These are phyloP conservation scores for Lactifluus echinatus DNA, from an alignment of 768 basidiomycete species.

Conservation along the genomic window DNA sequence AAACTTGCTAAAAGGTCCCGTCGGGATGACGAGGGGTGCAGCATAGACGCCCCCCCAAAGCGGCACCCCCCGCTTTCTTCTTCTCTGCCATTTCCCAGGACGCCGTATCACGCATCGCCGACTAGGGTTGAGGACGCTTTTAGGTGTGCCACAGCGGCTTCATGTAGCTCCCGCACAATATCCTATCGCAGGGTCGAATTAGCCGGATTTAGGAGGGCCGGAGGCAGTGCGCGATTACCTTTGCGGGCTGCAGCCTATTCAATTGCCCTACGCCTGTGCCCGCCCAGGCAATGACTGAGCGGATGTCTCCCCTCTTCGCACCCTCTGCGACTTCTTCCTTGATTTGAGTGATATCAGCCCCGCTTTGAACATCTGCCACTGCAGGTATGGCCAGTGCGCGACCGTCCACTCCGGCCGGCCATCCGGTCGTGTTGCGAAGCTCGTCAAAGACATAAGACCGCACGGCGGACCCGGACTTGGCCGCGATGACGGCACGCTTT, in stretches of 20 bases:
- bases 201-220: not conserved
- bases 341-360: slow-evolving; percentile 1
- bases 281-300: slow-evolving; percentile 28
- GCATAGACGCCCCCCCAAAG: not conserved
- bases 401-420: slow-evolving; percentile 33
- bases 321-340: slow-evolving; percentile 22
- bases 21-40: not conserved
- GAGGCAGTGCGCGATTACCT: slow-evolving; percentile 17
- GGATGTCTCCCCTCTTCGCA: slow-evolving; percentile 22
- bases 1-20: not conserved
- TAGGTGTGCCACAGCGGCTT: slow-evolving; percentile 20
- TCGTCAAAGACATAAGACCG: slow-evolving; percentile 31
- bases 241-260: slow-evolving; percentile 25
- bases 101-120: slow-evolving; percentile 2
- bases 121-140: slow-evolving; percentile 16
- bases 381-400: slow-evolving; percentile 35
- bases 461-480: slow-evolving; percentile 23
- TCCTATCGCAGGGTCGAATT: slow-evolving; percentile 18
- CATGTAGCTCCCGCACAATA: slow-evolving; percentile 24
- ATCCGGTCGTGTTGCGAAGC: slow-evolving; percentile 26
- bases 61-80: not conserved
- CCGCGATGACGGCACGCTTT: slow-evolving; percentile 29
- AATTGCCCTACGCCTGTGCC: slow-evolving; percentile 29
- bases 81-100: slow-evolving; percentile 1
- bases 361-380: slow-evolving; percentile 10